Evolutionary conservation across 2,329 filamentous ascomycete species (phyloP).

Genomic region (Diplocarpon rosae): DNA sequence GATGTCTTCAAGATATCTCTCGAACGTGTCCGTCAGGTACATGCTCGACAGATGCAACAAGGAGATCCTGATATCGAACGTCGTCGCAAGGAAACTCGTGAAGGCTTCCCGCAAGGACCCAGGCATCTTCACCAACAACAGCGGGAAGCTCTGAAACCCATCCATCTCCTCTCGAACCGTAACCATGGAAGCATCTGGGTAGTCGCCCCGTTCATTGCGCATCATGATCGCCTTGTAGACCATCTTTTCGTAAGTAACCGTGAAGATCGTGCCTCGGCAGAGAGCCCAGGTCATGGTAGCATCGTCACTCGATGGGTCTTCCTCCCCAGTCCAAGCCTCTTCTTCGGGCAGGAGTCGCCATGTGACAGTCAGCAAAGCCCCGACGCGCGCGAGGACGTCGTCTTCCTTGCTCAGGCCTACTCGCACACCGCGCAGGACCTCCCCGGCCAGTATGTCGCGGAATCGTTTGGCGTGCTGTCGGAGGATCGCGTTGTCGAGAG

Average conservation of each 20-base stretch:
- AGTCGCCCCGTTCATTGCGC: constrained; percentile 6
- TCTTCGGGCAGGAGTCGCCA: constrained; percentile 34
- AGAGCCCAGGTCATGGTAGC: constrained; percentile 9
- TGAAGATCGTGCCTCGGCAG: constrained; percentile 19
- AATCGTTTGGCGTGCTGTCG: constrained; percentile 31
- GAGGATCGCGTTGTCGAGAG: constrained; percentile 28
- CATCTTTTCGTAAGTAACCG: constrained; percentile 24
- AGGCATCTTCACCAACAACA: constrained; percentile 36
- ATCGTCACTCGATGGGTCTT: constrained; percentile 13
- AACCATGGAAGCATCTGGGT: constrained; percentile 10
- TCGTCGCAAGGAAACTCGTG: constrained; percentile 31
- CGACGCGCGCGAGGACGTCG: constrained; percentile 28
- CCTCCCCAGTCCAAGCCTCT: constrained; percentile 23
- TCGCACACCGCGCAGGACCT: constrained; percentile 35
- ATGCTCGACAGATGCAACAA: constrained; percentile 28
- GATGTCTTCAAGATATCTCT: constrained; percentile 23
- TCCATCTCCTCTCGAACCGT: constrained; percentile 5
- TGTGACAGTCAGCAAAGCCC: constrained; percentile 31
- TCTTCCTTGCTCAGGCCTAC: constrained; percentile 30
- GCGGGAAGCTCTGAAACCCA: constrained; percentile 32
- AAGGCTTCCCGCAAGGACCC: constrained; percentile 32
- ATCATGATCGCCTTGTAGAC: constrained; percentile 23
- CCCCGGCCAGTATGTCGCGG: constrained; percentile 33
- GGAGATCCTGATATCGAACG: constrained; percentile 33
- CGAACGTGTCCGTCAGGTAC: constrained; percentile 28